Evolutionary conservation across 306 rosid species (phyloP), one percentile per base, ranked within the genome.

Genomic region (Hippophae gyantsensis): DNA sequence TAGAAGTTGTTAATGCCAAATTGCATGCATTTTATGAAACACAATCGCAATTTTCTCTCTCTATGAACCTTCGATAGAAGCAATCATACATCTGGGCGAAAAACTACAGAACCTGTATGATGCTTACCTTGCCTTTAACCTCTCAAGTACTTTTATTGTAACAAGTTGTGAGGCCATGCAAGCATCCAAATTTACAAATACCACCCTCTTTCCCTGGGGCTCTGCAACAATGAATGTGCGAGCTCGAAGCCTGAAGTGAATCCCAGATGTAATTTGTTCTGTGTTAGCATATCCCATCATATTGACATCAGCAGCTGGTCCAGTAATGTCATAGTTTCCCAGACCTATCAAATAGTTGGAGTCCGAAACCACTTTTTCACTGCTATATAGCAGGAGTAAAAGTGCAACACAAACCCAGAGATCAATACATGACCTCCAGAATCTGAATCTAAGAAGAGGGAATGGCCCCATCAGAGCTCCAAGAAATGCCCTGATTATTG

Each of bases 241-340:
- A 56, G 97, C 87, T 38, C 90, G 57, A 32, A 90, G 73, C 80
- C 97, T 74, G 42, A 90, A 79, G 71, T 90, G 97, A 71, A 90
- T 48, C 55, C 97, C 97, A 4, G 96, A 67, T 9, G 96, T 78
- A 53, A 47, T 65, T 58, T 87, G 97, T 45, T 74, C 87, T 6
- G 62, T 48, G 65, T 90, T 87, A 27, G 96, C 90, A 63, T 90
- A 90, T 56, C 96, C 96, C 96, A 87, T 86, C 98, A 90, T 78
- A 60, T 87, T 90, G 63, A 81, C 96, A 76, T 90, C 96, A 67
- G 98, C 94, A 0, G 96, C 98, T 43, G 98, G 98, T 9, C 98
- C 98, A 13, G 98, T 90, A 55, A 90, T 85, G 64, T 87, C 98
- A 75, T 81, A 85, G 80, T 96, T 87, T 54, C 95, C 96, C 43